Percentiles rank a stretch among this genome's conserved stretches.
Evolutionary conservation across 768 basidiomycete species (phyloP).

Genomic region (Pleurotus djamor): DNA sequence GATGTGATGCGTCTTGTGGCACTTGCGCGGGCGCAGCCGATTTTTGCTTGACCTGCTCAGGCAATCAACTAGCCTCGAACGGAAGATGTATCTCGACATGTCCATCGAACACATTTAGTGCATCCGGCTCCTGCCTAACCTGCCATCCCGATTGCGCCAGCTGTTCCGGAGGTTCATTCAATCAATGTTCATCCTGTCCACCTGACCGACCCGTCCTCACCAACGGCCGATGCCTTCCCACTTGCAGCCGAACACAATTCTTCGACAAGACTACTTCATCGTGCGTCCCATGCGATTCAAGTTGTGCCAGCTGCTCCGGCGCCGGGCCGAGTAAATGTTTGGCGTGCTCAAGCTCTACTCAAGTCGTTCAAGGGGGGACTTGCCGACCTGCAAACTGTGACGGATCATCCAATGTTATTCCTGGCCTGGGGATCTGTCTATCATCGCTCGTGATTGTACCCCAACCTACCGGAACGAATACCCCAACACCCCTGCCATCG

Average conservation of each 20-base stretch:
- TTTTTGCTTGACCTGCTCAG: slow-evolving; percentile 74
- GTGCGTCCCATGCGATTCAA: slow-evolving; percentile 72
- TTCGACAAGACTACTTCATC: slow-evolving; percentile 63
- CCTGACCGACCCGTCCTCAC: slow-evolving; percentile 67
- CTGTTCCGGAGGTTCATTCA: slow-evolving; percentile 77
- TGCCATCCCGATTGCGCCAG: slow-evolving; percentile 89
- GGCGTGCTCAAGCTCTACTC: slow-evolving; percentile 62
- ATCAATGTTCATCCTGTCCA: slow-evolving; percentile 75
- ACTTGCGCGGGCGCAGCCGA: slow-evolving; percentile 67
- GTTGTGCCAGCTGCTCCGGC: slow-evolving; percentile 78
- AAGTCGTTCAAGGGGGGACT: slow-evolving; percentile 62
- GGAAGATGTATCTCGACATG: slow-evolving; percentile 79
- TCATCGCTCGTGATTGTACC: slow-evolving; percentile 66
- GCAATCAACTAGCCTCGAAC: slow-evolving; percentile 60
- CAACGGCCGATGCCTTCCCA: slow-evolving; percentile 75
- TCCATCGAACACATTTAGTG: slow-evolving; percentile 67
- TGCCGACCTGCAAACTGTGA: slow-evolving; percentile 66
- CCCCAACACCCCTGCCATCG: slow-evolving; percentile 46
- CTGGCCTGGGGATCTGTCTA: slow-evolving; percentile 77
- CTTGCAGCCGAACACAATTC: slow-evolving; percentile 70
- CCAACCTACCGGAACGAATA: slow-evolving; percentile 41
- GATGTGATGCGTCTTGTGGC: slow-evolving; percentile 68
- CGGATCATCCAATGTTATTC: slow-evolving; percentile 50
- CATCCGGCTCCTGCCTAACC: slow-evolving; percentile 62
- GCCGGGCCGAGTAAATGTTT: slow-evolving; percentile 68